A percentile compares a stretch with the other conserved stretches of the same genome.
These are phyloP conservation scores for Aspergillus fijiensis DNA, from an alignment of 2,329 filamentous ascomycete species.

Conservation along the genomic window DNA sequence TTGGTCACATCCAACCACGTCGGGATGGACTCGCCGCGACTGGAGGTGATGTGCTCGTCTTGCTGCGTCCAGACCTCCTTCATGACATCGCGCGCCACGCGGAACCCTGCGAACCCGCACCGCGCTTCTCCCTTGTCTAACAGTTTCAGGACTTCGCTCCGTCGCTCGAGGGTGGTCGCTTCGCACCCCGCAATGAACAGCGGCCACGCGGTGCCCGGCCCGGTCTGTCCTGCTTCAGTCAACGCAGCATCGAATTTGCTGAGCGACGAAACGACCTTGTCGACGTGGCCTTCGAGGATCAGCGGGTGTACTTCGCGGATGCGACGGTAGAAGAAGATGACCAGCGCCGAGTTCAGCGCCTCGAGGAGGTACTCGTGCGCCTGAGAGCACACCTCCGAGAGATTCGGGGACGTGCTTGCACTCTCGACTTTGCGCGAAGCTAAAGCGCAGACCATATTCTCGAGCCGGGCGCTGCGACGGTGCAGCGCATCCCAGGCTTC, in stretches of 20 bases:
- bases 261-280: conserved; percentile 35
- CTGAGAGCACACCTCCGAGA: conserved; percentile 12
- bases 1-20: conserved; percentile 31
- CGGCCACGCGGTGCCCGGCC: conserved; percentile 39
- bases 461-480: conserved; percentile 28
- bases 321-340: conserved; percentile 46
- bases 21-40: conserved; percentile 24
- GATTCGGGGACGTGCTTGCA: conserved; percentile 13
- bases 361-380: conserved; percentile 37
- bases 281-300: conserved; percentile 41
- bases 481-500: conserved; percentile 32
- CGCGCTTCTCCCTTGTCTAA: conserved; percentile 27
- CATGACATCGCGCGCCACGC: conserved; percentile 30
- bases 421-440: conserved; percentile 25
- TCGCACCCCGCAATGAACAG: conserved; percentile 45
- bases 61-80: conserved; percentile 30
- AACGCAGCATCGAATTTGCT: conserved; percentile 30
- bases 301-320: conserved; percentile 41
- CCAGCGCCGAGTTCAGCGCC: conserved; percentile 41
- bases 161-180: conserved; percentile 25
- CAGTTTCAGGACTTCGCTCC: conserved; percentile 24
- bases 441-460: conserved; percentile 33
- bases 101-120: conserved; percentile 26
- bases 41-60: conserved; percentile 25
- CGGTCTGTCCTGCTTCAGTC: conserved; percentile 11